These are phyloP conservation scores for Pterocarpus santalinus DNA, from an alignment of 306 rosid species.

Conservation along the genomic window DNA sequence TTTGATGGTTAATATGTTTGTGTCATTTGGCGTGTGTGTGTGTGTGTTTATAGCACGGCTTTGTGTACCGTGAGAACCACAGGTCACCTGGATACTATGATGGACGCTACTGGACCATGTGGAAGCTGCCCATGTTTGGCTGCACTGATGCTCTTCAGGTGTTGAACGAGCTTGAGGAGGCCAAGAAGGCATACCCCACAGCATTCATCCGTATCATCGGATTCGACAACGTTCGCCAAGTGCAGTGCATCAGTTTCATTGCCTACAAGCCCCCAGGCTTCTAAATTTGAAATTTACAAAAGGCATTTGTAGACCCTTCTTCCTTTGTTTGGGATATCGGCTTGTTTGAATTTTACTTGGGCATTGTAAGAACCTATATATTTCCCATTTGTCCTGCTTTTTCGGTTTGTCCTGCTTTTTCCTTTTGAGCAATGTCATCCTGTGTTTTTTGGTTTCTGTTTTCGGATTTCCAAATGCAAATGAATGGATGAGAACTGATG, in stretches of 20 bases:
- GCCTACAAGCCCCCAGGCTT: slow-evolving; percentile 62
- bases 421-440: slow-evolving; percentile 28
- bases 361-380: slow-evolving; percentile 24
- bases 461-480: slow-evolving; percentile 36
- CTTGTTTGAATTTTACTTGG: slow-evolving; percentile 25
- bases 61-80: slow-evolving; percentile 71
- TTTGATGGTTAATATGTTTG: slow-evolving; percentile 8
- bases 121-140: slow-evolving; percentile 90
- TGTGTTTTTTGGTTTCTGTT: slow-evolving; percentile 24
- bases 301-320: slow-evolving; percentile 7
- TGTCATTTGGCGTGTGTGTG: background rate
- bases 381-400: slow-evolving; percentile 7
- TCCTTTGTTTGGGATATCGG: slow-evolving; percentile 30
- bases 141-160: slow-evolving; percentile 74
- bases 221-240: slow-evolving; percentile 83
- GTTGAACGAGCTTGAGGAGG: slow-evolving; percentile 59
- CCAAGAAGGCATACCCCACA: slow-evolving; percentile 52
- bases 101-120: slow-evolving; percentile 86
- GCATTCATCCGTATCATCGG: slow-evolving; percentile 72
- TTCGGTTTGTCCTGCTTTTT: slow-evolving; percentile 8
- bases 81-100: slow-evolving; percentile 81
- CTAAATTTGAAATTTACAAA: slow-evolving; percentile 19
- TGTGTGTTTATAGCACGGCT: slow-evolving; percentile 47
- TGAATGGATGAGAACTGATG: slow-evolving; percentile 47
- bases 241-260: slow-evolving; percentile 87